Percentiles rank a stretch among this genome's conserved stretches.
Conservation (phyloP, 2,329 filamentous ascomycete species). For the Monosporascus sp. region DNA sequence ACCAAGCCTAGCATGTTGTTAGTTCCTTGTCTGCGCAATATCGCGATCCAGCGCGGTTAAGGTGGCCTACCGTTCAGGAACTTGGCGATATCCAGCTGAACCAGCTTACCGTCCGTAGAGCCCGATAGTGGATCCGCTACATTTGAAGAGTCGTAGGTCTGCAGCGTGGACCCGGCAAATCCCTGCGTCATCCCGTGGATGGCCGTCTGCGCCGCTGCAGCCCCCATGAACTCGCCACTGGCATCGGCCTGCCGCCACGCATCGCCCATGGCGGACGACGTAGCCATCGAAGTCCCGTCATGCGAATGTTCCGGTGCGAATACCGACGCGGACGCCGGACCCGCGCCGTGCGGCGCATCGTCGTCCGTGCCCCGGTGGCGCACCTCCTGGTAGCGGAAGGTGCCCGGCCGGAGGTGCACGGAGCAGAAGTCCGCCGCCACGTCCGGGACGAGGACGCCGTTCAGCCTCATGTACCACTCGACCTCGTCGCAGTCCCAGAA, state of each 20-base stretch:
- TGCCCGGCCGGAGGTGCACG: conserved; percentile 46
- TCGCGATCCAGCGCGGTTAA: background rate
- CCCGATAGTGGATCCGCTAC: too few relatives aligned
- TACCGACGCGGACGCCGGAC: background rate
- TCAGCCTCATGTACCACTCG: conserved; percentile 63
- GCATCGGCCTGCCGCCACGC: too few relatives aligned
- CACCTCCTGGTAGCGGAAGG: conserved; percentile 15
- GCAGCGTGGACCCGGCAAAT: too few relatives aligned
- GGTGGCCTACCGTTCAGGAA: conserved; percentile 25
- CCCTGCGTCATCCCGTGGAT: too few relatives aligned
- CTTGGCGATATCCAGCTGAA: conserved; percentile 20
- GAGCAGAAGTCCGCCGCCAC: conserved; percentile 54
- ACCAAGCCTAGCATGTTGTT: conserved; percentile 16
- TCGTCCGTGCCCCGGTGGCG: background rate
- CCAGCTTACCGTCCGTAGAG: background rate
- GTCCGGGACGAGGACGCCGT: conserved; percentile 56
- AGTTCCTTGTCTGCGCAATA: background rate
- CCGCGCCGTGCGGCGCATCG: background rate
- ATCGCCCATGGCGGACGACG: too few relatives aligned
- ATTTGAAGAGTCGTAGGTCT: too few relatives aligned
- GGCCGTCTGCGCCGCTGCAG: too few relatives aligned
- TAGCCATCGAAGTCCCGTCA: too few relatives aligned
- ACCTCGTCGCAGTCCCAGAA: conserved; percentile 77
- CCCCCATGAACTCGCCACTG: too few relatives aligned
- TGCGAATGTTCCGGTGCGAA: background rate